Evolutionary conservation across 257 asterid species (phyloP).

Genomic region (Plantago elongata): DNA sequence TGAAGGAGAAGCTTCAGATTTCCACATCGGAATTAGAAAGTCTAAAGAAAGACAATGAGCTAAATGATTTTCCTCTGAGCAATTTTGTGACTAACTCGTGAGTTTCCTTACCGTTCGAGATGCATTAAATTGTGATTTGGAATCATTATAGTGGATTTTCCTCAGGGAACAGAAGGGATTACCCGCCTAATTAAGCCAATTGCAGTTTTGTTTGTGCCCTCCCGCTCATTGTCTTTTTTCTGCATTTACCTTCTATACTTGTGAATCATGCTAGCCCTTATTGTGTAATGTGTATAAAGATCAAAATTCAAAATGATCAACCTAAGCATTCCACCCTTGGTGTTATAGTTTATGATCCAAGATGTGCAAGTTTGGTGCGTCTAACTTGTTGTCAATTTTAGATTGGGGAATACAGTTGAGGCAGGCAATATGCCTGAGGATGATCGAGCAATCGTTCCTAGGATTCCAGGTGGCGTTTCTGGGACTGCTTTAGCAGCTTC

Average conservation of each 20-base stretch:
- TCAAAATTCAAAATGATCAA: no score
- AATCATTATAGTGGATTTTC: neutral
- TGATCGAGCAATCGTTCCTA: slow-evolving; percentile 65
- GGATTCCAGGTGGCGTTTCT: slow-evolving; percentile 75
- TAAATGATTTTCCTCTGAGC: slow-evolving; percentile 48
- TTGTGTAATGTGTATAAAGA: no score
- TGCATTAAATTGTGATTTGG: neutral
- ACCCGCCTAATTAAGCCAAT: no score
- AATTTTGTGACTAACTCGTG: slow-evolving; percentile 48
- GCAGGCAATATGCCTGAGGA: slow-evolving; percentile 37
- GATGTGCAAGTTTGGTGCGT: neutral
- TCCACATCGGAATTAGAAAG: slow-evolving; percentile 52
- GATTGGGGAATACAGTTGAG: slow-evolving; percentile 37
- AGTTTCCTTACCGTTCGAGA: slow-evolving; percentile 28
- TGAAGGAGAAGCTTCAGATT: slow-evolving; percentile 55
- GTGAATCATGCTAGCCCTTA: no score
- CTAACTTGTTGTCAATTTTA: slow-evolving; percentile 21
- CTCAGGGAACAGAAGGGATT: no score
- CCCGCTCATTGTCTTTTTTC: no score
- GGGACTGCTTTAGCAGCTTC: slow-evolving; percentile 97
- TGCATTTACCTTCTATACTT: no score
- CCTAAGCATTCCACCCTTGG: no score
- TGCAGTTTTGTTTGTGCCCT: no score
- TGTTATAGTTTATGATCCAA: no score
- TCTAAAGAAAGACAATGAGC: slow-evolving; percentile 46